Percentiles rank a stretch among this genome's conserved stretches.
phyloP scores from a whole-genome alignment of 306 rosid genomes.

The Rosa rugosa region DNA sequence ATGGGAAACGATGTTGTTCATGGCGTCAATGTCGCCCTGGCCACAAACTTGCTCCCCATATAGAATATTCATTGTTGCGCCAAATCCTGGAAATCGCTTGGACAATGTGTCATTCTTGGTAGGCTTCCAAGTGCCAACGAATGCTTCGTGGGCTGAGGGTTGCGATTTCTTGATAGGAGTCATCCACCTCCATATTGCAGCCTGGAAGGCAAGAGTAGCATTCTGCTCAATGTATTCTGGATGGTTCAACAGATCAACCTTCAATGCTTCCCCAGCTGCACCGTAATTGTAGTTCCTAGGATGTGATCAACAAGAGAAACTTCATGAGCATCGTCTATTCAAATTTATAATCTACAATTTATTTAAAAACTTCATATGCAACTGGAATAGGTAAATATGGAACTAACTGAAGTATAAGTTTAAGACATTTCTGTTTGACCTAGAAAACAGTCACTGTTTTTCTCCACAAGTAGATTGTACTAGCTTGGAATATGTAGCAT shows the following conservation, averaged over 20 bases:
- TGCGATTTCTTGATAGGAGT: conserved; percentile 67
- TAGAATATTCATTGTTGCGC: conserved; percentile 87
- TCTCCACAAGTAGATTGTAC: not conserved
- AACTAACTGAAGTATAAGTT: not conserved
- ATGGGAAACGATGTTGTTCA: conserved; percentile 82
- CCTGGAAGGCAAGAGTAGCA: conserved; percentile 90
- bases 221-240: conserved; percentile 97
- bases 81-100: conserved; percentile 82
- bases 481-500: not conserved
- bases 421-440: not conserved
- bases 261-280: conserved; percentile 65
- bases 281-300: conserved; percentile 94
- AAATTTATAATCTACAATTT: not conserved
- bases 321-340: not conserved
- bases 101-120: conserved; percentile 77
- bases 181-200: conserved; percentile 94
- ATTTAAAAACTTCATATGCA: not conserved
- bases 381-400: not conserved
- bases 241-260: conserved; percentile 65
- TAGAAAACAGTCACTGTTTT: not conserved
- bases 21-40: conserved; percentile 70
- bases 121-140: conserved; percentile 94
- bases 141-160: conserved; percentile 82
- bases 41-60: conserved; percentile 80
- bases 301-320: conserved; percentile 22